A percentile compares a stretch with the other conserved stretches of the same genome.
These are phyloP conservation scores for Diaporthe caulivora DNA, from an alignment of 2,329 filamentous ascomycete species.

Conservation along the genomic window DNA sequence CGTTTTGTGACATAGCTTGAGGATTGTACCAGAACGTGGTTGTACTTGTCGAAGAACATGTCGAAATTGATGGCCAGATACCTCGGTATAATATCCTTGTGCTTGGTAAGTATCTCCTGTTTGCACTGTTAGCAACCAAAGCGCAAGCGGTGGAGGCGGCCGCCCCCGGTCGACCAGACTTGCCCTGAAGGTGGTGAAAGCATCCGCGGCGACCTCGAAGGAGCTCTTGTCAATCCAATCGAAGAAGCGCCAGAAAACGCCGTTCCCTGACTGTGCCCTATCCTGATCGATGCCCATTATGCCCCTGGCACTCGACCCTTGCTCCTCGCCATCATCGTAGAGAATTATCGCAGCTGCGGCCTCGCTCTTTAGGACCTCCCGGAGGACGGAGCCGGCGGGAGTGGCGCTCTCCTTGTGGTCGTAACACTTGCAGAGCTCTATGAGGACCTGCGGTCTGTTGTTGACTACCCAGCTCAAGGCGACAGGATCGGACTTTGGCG, in stretches of 20 bases:
- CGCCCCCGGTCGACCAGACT: constrained; percentile 44
- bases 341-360: constrained; percentile 90
- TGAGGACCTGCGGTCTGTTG: constrained; percentile 86
- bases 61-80: constrained; percentile 94
- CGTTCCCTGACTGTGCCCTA: constrained; percentile 79
- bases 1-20: constrained; percentile 98
- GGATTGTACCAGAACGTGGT: constrained; percentile 87
- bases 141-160: not conserved
- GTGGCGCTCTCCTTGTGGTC: constrained; percentile 92
- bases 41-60: constrained; percentile 92
- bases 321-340: constrained; percentile 85
- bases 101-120: constrained; percentile 92
- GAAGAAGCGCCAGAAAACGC: constrained; percentile 97
- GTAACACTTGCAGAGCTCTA: constrained; percentile 90
- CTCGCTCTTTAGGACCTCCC: constrained; percentile 91
- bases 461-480: constrained; percentile 91
- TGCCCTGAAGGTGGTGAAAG: constrained; percentile 97
- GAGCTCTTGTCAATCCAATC: constrained; percentile 96
- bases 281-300: constrained; percentile 83
- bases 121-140: constrained; percentile 8
- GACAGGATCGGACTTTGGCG: constrained; percentile 79
- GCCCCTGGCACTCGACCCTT: constrained; percentile 79
- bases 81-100: constrained; percentile 90
- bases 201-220: constrained; percentile 97
- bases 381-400: constrained; percentile 87